These are phyloP conservation scores for Punica granatum DNA, from an alignment of 345 rosid species.

Conservation along the genomic window DNA sequence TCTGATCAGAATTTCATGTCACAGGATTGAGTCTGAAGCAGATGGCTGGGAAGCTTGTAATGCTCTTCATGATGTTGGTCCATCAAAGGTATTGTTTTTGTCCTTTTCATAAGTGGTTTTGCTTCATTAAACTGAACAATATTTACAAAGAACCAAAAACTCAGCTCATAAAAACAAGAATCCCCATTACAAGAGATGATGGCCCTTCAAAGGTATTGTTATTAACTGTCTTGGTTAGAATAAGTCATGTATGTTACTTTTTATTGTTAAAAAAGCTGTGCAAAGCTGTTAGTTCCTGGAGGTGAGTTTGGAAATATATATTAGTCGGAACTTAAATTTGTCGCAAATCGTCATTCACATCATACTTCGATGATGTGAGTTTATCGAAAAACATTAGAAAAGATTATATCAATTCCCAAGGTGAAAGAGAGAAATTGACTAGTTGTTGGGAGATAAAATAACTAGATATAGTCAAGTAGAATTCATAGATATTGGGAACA, in stretches of 20 bases:
- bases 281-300: background rate
- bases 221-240: background rate
- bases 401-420: background rate
- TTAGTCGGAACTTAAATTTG: background rate
- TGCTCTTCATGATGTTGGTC: constrained; percentile 88
- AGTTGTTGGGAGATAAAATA: too few relatives aligned
- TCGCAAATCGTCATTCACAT: background rate
- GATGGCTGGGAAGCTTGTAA: constrained; percentile 93
- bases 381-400: background rate
- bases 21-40: constrained; percentile 68
- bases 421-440: background rate
- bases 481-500: background rate
- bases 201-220: too few relatives aligned
- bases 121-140: background rate
- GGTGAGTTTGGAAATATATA: background rate
- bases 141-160: background rate
- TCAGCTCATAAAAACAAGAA: background rate
- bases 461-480: background rate
- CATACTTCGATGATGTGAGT: background rate
- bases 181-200: too few relatives aligned
- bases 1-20: constrained; percentile 16
- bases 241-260: background rate
- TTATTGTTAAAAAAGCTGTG: background rate
- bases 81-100: constrained; percentile 59
- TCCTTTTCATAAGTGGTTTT: background rate